Evolutionary conservation across 169 alveolate species (phyloP), one percentile per base, ranked within the genome.

Genomic region (Neospora caninum): DNA sequence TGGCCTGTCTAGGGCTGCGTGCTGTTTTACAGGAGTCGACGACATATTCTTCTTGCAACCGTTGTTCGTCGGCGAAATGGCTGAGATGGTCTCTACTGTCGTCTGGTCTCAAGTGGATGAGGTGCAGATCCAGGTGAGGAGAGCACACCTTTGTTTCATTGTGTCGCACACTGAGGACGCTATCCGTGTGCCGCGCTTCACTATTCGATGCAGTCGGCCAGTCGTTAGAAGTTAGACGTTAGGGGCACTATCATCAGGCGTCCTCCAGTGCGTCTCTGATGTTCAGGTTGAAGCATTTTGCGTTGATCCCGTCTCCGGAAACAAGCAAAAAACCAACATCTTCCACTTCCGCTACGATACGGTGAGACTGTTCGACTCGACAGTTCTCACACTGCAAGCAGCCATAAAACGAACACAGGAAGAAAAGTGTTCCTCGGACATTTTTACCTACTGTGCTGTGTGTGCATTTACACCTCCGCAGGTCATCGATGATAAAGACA

Each of bases 251-350:
- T 18, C 31, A 0, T 25, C 78, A 29, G 0, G 29, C 31, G 78
- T 7, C 78, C 34, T 4, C 36, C 7, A 29, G 10, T 4, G 78
- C 78, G 58, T 49, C 58, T 49, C 0, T 31, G 83, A 78, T 34
- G 87, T 78, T 78, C 89, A 92, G 94, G 94, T 92, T n/a, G 94
- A 92, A 25, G 94, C 94, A 41, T 82, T 49, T 45, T 93, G 78
- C 42, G 87, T 80, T 4, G 91, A 92, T 29, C 94, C 94, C 69
- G 45, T 78, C 31, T 45, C 91, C 27, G 91, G 91, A 31, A 53
- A n/a, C 34, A 70, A 42, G 92, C 7, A 78, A 0, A 70, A 38
- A n/a, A 78, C 94, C 42, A 92, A 92, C 80, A 31, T 64, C 45
- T 92, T 92, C 64, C 36, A 67, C 42, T 92, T 92, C 87, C 83